Conservation (phyloP, 2,329 filamentous ascomycete species). For the Trichoderma gracile region DNA sequence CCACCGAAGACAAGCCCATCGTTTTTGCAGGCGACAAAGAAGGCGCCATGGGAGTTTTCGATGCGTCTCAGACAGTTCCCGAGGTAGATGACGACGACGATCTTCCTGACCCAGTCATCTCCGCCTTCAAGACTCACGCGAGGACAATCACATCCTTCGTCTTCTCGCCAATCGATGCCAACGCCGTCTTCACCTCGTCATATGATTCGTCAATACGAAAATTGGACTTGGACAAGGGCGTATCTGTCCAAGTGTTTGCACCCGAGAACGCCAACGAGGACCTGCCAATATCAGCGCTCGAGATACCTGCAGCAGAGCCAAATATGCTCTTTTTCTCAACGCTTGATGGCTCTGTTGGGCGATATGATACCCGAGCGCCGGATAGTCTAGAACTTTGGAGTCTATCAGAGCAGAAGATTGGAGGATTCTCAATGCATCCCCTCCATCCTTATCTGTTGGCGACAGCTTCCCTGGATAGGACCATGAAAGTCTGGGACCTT, state of each 20-base stretch:
- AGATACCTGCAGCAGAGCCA: constrained; percentile 70
- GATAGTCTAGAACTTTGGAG: constrained; percentile 66
- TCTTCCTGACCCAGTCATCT: constrained; percentile 72
- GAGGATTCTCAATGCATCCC: constrained; percentile 85
- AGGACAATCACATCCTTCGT: constrained; percentile 85
- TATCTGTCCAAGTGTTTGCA: constrained; percentile 79
- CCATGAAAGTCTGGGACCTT: constrained; percentile 88
- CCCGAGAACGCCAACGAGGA: constrained; percentile 70
- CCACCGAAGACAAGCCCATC: constrained; percentile 79
- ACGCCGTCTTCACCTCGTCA: constrained; percentile 78
- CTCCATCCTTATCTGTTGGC: constrained; percentile 77
- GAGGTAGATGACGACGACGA: constrained; percentile 68
- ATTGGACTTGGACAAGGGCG: constrained; percentile 77
- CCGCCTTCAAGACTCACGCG: constrained; percentile 85
- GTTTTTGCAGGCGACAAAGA: constrained; percentile 95
- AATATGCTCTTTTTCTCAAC: constrained; percentile 86
- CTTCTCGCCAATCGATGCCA: constrained; percentile 71
- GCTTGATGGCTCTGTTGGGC: constrained; percentile 75
- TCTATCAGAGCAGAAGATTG: constrained; percentile 90
- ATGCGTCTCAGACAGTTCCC: constrained; percentile 72
- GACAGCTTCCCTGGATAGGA: constrained; percentile 87
- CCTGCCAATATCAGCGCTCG: constrained; percentile 78
- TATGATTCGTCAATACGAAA: constrained; percentile 93
- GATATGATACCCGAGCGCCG: constrained; percentile 71
- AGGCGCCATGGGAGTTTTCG: constrained; percentile 86